phyloP scores from a whole-genome alignment of 2,329 filamentous ascomycete species.

The Colletotrichum tropicicola region DNA sequence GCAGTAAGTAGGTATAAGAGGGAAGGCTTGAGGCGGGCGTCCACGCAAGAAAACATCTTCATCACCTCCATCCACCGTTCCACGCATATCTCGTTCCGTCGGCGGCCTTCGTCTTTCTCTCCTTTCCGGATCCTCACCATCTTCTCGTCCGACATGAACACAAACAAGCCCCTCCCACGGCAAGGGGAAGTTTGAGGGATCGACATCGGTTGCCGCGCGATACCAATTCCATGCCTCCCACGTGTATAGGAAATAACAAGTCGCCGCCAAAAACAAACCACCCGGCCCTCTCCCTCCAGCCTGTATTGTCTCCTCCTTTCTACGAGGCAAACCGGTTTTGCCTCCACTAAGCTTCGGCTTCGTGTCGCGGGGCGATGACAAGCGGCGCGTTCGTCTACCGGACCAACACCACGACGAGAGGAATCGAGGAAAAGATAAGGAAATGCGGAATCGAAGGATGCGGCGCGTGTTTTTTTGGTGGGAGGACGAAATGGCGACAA shows the following conservation, averaged over 20 bases:
- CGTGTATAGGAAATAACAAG: conserved; percentile 9
- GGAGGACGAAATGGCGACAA: conserved; percentile 1
- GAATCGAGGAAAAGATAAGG: conserved; percentile 19
- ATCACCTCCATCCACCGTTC: conserved; percentile 20
- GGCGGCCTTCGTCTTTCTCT: conserved; percentile 3
- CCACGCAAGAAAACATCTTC: conserved; percentile 31
- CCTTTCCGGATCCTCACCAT: not conserved
- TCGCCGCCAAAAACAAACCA: conserved; percentile 20
- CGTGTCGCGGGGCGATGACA: not conserved
- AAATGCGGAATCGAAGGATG: conserved; percentile 19
- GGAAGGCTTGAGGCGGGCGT: conserved; percentile 27
- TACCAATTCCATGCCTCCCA: conserved; percentile 5
- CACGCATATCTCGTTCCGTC: conserved; percentile 26
- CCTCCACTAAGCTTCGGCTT: conserved; percentile 1
- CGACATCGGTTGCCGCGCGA: not conserved
- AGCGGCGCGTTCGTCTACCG: conserved; percentile 20
- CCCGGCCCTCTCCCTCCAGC: not conserved
- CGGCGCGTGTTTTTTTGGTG: conserved; percentile 18
- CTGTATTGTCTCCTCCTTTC: not conserved
- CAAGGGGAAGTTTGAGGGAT: not conserved
- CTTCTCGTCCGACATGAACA: conserved; percentile 1
- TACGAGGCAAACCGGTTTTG: conserved; percentile 8
- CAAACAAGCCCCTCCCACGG: not conserved
- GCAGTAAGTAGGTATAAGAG: conserved; percentile 31
- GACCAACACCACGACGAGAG: conserved; percentile 6